phyloP scores from a whole-genome alignment of 2,329 filamentous ascomycete species.

The Colletotrichum ledebouriae region DNA sequence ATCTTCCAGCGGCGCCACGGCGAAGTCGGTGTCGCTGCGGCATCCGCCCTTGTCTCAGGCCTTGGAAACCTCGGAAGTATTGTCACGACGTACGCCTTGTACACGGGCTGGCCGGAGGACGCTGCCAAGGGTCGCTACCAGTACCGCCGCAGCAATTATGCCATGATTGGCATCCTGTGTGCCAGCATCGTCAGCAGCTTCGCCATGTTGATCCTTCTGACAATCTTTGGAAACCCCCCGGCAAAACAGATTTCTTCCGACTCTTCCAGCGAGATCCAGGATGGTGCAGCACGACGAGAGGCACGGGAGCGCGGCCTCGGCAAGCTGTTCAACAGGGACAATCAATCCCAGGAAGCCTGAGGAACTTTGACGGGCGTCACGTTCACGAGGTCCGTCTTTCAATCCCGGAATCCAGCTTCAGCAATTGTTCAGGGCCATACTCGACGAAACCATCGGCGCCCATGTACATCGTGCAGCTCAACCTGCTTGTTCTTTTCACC shows the following conservation, averaged over 20 bases:
- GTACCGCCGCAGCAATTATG: conserved; percentile 86
- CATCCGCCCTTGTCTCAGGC: conserved; percentile 86
- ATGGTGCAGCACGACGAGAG: conserved; percentile 73
- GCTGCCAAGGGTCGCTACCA: conserved; percentile 75
- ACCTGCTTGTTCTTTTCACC: conserved; percentile 51
- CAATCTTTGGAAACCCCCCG: conserved; percentile 66
- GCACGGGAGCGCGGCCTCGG: conserved; percentile 69
- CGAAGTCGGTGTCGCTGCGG: conserved; percentile 90
- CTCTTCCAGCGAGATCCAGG: conserved; percentile 62
- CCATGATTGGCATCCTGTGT: conserved; percentile 88
- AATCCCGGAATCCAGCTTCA: conserved; percentile 44
- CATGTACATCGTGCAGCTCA: conserved; percentile 49
- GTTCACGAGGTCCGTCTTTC: conserved; percentile 38
- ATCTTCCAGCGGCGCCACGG: conserved; percentile 92
- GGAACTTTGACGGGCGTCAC: conserved; percentile 41
- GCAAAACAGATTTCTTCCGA: conserved; percentile 60
- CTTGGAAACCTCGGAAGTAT: conserved; percentile 90
- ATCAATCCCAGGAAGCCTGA: conserved; percentile 45
- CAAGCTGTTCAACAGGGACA: conserved; percentile 54
- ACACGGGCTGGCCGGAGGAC: conserved; percentile 87
- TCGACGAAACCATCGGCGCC: neutral
- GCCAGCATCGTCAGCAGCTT: conserved; percentile 81
- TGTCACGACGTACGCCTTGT: conserved; percentile 89
- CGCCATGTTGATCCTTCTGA: conserved; percentile 77
- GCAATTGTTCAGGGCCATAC: conserved; percentile 10